These are phyloP conservation scores for Fermentozyma sake DNA, from an alignment of 1,139 yeast species.

Conservation along the genomic window DNA sequence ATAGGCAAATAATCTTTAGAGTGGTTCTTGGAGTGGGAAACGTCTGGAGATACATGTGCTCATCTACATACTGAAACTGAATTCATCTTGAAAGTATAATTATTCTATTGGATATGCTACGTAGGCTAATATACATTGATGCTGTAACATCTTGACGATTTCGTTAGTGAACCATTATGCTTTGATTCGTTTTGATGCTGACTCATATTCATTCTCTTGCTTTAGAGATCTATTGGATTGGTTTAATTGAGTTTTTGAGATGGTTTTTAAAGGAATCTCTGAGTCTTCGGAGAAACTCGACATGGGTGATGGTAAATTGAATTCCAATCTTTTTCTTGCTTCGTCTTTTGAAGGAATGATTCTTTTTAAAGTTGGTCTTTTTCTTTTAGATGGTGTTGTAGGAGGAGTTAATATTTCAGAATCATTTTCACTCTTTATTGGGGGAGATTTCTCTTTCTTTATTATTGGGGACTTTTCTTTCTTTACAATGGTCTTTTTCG, in stretches of 20 bases:
- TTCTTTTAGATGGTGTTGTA: constrained; percentile 25
- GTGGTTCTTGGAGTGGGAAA: no score
- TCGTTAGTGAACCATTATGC: constrained; percentile 1
- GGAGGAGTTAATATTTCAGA: constrained; percentile 23
- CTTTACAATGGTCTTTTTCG: constrained; percentile 3
- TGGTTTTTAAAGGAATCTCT: constrained; percentile 3
- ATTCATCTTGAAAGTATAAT: no score
- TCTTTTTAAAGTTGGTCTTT: constrained; percentile 12
- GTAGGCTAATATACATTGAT: constrained; percentile 1
- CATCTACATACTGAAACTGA: no score
- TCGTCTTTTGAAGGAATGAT: constrained; percentile 3
- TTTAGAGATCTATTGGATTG: constrained; percentile 1
- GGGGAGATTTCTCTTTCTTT: constrained; percentile 3
- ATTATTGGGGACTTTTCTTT: constrained; percentile 8
- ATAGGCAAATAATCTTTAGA: no score
- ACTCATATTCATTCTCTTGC: background rate
- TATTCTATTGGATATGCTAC: no score
- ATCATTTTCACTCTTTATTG: constrained; percentile 5
- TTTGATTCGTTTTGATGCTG: constrained; percentile 3
- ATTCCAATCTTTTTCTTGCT: constrained; percentile 4
- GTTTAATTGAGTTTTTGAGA: constrained; percentile 6
- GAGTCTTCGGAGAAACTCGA: constrained; percentile 15
- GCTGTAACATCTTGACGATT: constrained; percentile 1
- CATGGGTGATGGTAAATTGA: constrained; percentile 17
- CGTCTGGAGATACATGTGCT: no score